Evolutionary conservation across 345 rosid genomes (phyloP).

Genomic region (Murraya paniculata): DNA sequence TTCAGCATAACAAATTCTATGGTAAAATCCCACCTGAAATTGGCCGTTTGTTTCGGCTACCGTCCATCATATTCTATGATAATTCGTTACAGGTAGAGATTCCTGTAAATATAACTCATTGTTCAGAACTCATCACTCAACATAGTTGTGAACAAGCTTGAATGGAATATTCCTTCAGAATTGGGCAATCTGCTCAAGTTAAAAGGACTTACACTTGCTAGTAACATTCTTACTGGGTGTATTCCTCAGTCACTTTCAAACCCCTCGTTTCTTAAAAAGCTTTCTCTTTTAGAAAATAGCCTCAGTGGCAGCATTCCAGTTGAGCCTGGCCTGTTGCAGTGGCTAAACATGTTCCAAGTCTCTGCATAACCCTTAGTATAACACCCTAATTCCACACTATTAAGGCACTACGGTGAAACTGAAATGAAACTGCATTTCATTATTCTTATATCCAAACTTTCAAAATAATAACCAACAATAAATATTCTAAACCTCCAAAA

Average conservation of each 20-base stretch:
- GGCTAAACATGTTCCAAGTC: conserved; percentile 20
- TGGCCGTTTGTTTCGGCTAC: background rate
- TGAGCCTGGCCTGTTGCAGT: conserved; percentile 15
- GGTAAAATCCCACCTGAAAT: background rate
- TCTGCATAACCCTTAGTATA: conserved; percentile 10
- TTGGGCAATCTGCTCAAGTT: conserved; percentile 24
- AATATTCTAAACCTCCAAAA: too few species aligned
- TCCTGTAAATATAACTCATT: conserved; percentile 20
- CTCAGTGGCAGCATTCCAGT: conserved; percentile 22
- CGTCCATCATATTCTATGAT: background rate
- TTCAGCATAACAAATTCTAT: background rate
- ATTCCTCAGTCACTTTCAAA: conserved; percentile 26
- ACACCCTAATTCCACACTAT: too few species aligned
- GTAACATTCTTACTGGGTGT: conserved; percentile 23
- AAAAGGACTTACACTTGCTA: conserved; percentile 2
- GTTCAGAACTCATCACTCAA: conserved; percentile 20
- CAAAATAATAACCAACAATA: too few species aligned
- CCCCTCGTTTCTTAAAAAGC: conserved; percentile 5
- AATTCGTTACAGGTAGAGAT: conserved; percentile 21
- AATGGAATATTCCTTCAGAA: conserved; percentile 24
- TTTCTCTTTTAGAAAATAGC: conserved; percentile 20
- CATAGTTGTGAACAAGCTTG: conserved; percentile 20
- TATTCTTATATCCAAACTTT: too few species aligned
- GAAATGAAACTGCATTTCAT: too few species aligned
- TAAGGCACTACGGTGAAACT: too few species aligned